Percentiles rank a stretch among this genome's conserved stretches.
Conservation (phyloP, 768 basidiomycete species). For the Lactifluus hygrophoroides region DNA sequence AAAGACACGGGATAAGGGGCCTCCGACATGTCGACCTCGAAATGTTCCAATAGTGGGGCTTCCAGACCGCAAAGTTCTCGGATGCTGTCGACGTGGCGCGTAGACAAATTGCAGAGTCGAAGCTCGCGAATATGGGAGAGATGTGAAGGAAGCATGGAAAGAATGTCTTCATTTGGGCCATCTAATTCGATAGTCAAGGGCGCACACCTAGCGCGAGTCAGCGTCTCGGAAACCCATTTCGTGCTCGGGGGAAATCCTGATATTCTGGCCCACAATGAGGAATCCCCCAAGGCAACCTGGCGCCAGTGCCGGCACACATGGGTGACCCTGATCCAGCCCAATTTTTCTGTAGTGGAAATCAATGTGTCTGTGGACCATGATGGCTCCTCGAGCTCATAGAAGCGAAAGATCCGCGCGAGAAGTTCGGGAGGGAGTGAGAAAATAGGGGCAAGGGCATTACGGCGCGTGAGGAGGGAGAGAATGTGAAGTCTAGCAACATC, state of each 20-base stretch:
- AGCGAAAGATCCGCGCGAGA: slow-evolving; percentile 7
- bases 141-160: not conserved
- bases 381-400: not conserved
- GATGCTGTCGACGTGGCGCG: not conserved
- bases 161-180: not conserved
- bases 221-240: not conserved
- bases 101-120: not conserved
- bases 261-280: slow-evolving; percentile 6
- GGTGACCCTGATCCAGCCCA: slow-evolving; percentile 11
- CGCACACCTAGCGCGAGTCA: not conserved
- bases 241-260: not conserved
- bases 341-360: not conserved
- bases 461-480: not conserved
- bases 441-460: slow-evolving; percentile 4
- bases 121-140: slow-evolving; percentile 5
- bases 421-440: slow-evolving; percentile 12
- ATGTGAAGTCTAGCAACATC: not conserved
- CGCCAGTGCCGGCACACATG: slow-evolving; percentile 18
- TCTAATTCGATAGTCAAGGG: not conserved
- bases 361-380: too few relatives aligned
- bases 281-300: slow-evolving; percentile 7
- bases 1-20: not conserved
- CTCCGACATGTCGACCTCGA: not conserved
- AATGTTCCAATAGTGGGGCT: slow-evolving; percentile 2
- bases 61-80: not conserved